Base-by-base conservation (phyloP, 805 yeast genomes). In the Yarrowia hollandica region DNA sequence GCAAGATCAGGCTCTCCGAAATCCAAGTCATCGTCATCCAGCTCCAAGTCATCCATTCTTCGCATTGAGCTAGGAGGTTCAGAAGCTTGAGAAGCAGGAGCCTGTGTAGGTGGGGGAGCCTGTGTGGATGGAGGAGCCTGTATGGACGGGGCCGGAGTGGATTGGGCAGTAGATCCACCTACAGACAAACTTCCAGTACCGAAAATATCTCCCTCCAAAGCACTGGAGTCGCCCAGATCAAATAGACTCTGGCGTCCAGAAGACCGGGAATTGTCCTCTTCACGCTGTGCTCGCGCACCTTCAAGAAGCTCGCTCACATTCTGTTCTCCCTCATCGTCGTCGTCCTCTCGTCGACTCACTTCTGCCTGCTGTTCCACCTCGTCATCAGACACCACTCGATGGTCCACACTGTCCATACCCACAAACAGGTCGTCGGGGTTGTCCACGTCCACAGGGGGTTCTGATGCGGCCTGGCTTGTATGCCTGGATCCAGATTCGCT, bases 351-450 rank as follows among this genome's bases (percentile, higher is more conserved):
- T 18, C 54, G n/a, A 11, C 55, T 48, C 6, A 33, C 39, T 4
- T 48, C 55, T 1, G 39, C 55, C 22, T 31, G 26, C n/a, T 16
- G 31, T 4, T 31, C 55, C 10, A 33, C 39, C 7, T 48, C 55
- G 2, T 48, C 55, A 6, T 48, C 55, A 3, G 55, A 48, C 12
- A 48, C 55, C 6, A 48, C 14, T 6, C 55, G 38, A 15, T 48
- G 55, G 9, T 48, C 55, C 16, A 48, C 39, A 7, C 55, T 48
- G 21, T 48, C 55, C 39, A 48, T 31, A 5, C 55, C 55, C 38
- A 48, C 55, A 48, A 48, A 48, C 38, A 48, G 39, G 6, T 48
- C 55, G 30, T 48, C 55, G 11, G 54, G 54, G 28, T 46, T 21
- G 19, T 46, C 54, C 14, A 21, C 28, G 18, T n/a, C 16, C n/a